Conservation (phyloP, 371 early-diverging fungal species). For the Basidiobolus meristosporus region DNA sequence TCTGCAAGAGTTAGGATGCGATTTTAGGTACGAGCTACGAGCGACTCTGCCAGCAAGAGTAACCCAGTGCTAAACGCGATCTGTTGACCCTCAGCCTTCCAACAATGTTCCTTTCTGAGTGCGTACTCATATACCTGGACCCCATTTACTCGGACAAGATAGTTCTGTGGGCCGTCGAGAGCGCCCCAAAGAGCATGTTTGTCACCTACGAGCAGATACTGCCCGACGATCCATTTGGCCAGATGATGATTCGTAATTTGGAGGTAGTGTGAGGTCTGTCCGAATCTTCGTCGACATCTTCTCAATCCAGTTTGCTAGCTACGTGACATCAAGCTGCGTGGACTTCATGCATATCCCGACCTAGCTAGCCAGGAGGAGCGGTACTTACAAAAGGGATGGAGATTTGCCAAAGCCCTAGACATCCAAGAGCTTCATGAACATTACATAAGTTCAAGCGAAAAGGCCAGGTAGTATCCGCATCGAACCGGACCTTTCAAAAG, state of each 20-base stretch:
- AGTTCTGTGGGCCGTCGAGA: conserved; percentile 40
- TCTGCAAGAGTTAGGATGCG: conserved; percentile 43
- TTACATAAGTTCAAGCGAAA: conserved; percentile 19
- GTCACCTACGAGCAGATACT: conserved; percentile 77
- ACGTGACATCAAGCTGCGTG: conserved; percentile 50
- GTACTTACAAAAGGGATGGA: conserved; percentile 40
- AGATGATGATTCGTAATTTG: conserved; percentile 76
- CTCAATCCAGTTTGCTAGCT: conserved; percentile 4
- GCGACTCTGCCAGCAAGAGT: too few relatives aligned
- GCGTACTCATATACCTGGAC: conserved; percentile 73
- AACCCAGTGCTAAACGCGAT: not conserved
- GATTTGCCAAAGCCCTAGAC: conserved; percentile 36
- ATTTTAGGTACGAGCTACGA: conserved; percentile 25
- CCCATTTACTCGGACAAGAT: conserved; percentile 39
- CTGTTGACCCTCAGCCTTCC: conserved; percentile 26
- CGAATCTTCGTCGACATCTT: not conserved
- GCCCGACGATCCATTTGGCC: conserved; percentile 81
- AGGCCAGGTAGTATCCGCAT: conserved; percentile 32
- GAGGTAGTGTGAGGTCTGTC: conserved; percentile 15
- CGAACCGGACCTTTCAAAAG: not conserved
- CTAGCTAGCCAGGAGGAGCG: conserved; percentile 42
- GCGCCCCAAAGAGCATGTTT: conserved; percentile 27
- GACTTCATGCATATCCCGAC: conserved; percentile 53
- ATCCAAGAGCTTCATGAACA: conserved; percentile 45
- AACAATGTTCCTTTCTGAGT: conserved; percentile 81